Evolutionary conservation across 2,329 filamentous ascomycete genomes (phyloP).

Genomic region (Penicillium rolfsii): DNA sequence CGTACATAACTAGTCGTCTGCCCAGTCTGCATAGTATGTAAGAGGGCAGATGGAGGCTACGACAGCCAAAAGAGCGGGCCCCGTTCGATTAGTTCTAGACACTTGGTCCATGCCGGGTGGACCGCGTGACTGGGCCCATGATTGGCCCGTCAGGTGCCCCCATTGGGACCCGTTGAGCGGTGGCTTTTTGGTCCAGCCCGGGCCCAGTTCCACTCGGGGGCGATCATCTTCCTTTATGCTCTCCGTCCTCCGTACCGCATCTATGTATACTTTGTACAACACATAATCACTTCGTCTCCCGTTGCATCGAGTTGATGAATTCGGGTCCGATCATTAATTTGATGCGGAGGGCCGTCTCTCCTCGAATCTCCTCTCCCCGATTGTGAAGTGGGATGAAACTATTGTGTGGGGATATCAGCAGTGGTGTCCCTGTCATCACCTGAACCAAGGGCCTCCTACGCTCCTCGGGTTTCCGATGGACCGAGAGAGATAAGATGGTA

Average conservation of each 20-base stretch:
- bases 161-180: neutral
- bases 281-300: neutral
- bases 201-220: conserved; percentile 1
- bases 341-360: neutral
- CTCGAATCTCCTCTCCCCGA: neutral
- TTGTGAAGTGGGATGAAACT: neutral
- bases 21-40: neutral
- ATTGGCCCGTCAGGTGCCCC: neutral
- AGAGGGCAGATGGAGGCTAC: neutral
- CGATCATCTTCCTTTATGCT: neutral
- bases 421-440: neutral
- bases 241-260: neutral
- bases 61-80: neutral
- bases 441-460: neutral
- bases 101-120: neutral
- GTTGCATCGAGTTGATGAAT: neutral
- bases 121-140: neutral
- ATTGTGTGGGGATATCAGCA: neutral
- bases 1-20: neutral
- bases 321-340: neutral
- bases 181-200: neutral
- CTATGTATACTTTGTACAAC: neutral
- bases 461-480: neutral
- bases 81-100: neutral
- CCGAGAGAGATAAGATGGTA: neutral